Evolutionary conservation across 1,284 basidiomycete genomes (phyloP).

Genomic region (Apiotrichum veenhuisii): DNA sequence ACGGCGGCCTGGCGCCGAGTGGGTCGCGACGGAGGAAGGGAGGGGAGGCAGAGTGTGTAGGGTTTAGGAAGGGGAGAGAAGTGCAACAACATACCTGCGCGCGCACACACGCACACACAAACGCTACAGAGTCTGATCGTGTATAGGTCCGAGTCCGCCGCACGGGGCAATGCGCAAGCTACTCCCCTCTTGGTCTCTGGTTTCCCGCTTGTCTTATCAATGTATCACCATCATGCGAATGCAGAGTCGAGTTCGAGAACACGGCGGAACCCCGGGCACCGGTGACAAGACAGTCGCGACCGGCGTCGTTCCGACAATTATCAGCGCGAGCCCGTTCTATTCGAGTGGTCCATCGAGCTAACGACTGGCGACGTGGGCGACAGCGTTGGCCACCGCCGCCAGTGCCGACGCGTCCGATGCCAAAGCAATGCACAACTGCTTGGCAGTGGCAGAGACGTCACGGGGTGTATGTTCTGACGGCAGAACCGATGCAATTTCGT

Average conservation of each 20-base stretch:
- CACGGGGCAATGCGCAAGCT: neutral
- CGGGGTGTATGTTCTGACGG: too few relatives aligned
- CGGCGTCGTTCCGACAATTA: too few relatives aligned
- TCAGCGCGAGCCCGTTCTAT: too few relatives aligned
- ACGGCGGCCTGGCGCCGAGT: neutral
- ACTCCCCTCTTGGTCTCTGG: constrained; percentile 2
- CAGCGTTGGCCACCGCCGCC: too few relatives aligned
- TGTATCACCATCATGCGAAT: constrained; percentile 7
- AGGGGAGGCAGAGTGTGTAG: neutral
- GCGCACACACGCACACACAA: neutral
- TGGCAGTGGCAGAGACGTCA: too few relatives aligned
- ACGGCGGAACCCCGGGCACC: too few relatives aligned
- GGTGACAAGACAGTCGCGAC: too few relatives aligned
- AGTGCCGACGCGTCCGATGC: too few relatives aligned
- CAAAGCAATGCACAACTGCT: too few relatives aligned
- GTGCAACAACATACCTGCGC: neutral
- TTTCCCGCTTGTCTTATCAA: constrained; percentile 6
- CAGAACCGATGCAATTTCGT: too few relatives aligned
- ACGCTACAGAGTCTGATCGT: neutral
- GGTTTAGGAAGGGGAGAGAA: neutral
- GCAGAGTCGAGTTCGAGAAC: neutral
- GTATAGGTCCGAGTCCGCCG: constrained; percentile 1
- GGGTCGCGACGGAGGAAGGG: neutral
- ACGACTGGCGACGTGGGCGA: too few relatives aligned
- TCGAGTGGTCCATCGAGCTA: too few relatives aligned